phyloP scores from a whole-genome alignment of 441 rosid species.

The Populus tomentosa region DNA sequence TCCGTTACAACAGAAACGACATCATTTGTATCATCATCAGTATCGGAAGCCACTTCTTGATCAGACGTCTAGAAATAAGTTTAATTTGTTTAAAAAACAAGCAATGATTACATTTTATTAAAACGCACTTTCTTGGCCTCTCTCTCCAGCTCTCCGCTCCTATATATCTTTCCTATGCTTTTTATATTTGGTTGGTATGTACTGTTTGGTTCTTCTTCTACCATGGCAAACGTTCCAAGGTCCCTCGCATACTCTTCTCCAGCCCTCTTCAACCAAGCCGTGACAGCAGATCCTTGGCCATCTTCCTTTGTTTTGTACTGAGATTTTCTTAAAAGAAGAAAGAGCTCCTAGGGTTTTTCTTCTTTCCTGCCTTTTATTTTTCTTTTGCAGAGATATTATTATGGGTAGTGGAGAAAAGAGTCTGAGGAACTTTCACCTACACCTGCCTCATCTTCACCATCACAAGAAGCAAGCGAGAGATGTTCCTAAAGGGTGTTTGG shows the following conservation, averaged over 20 bases:
- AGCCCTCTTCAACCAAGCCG: slow-evolving; percentile 26
- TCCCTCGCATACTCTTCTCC: slow-evolving; percentile 33
- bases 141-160: neutral
- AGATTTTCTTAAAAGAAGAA: neutral
- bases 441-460: slow-evolving; percentile 37
- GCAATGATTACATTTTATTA: neutral
- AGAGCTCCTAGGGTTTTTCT: neutral
- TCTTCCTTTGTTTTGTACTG: slow-evolving; percentile 14
- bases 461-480: slow-evolving; percentile 49
- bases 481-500: slow-evolving; percentile 88
- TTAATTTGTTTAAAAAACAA: neutral
- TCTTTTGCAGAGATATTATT: too few relatives aligned
- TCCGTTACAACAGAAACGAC: neutral
- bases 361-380: neutral
- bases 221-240: slow-evolving; percentile 37
- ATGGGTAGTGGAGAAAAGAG: slow-evolving; percentile 59
- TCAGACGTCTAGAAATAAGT: slow-evolving; percentile 14
- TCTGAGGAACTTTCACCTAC: slow-evolving; percentile 46
- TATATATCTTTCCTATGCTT: slow-evolving; percentile 11
- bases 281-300: slow-evolving; percentile 25
- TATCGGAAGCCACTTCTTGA: slow-evolving; percentile 3
- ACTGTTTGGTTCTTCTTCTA: slow-evolving; percentile 5
- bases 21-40: neutral
- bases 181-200: slow-evolving; percentile 8
- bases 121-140: neutral